Conservation (phyloP, 176 grass and related monocot genomes). For the Avena sativa region DNA sequence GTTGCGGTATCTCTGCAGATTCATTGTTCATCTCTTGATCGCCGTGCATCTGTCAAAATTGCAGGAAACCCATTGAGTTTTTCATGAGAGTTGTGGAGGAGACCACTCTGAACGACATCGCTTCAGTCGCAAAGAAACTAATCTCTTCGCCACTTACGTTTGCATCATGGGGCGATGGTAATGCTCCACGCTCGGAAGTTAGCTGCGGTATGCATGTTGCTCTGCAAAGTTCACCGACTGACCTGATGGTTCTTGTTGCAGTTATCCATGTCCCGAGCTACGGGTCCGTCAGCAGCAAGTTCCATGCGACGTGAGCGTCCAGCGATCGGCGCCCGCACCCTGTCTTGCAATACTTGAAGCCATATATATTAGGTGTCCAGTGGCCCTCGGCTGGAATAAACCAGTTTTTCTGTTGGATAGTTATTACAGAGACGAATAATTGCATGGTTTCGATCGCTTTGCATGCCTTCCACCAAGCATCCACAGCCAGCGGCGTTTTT, state of each 20-base stretch:
- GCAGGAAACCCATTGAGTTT: conserved; percentile 75
- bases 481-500: not conserved
- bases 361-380: not conserved
- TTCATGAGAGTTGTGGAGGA: conserved; percentile 68
- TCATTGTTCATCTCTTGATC: not conserved
- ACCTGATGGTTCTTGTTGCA: conserved; percentile 41
- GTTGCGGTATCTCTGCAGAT: not conserved
- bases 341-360: conserved; percentile 4
- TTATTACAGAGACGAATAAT: conserved; percentile 17
- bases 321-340: not conserved
- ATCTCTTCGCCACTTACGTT: conserved; percentile 82
- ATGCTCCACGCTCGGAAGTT: conserved; percentile 5
- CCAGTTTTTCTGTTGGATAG: not conserved
- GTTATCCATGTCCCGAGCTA: conserved; percentile 80
- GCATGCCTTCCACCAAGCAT: not conserved
- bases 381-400: conserved; percentile 29
- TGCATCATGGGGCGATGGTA: conserved; percentile 90
- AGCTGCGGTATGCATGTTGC: not conserved
- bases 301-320: conserved; percentile 47
- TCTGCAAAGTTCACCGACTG: not conserved
- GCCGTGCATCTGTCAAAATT: not conserved
- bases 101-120: conserved; percentile 69
- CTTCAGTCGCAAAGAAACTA: conserved; percentile 59
- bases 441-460: not conserved
- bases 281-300: conserved; percentile 72